Evolutionary conservation across 306 rosid genomes (phyloP).

Genomic region (Leucaena leucocephala): DNA sequence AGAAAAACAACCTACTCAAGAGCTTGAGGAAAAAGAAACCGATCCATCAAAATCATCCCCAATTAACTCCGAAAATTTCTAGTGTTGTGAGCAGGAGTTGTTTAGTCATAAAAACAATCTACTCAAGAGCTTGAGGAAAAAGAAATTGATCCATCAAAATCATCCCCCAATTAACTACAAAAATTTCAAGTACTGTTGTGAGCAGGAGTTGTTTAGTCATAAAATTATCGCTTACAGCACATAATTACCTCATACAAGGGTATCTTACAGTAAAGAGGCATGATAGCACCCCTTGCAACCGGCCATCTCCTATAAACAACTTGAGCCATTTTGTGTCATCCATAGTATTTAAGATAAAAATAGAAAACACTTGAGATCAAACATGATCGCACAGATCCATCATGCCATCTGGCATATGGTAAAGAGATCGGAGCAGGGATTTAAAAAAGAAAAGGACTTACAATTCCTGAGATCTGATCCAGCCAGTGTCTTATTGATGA

Average conservation of each 20-base stretch:
- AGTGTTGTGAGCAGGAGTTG: background rate
- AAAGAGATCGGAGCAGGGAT: background rate
- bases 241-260: slow-evolving; percentile 1
- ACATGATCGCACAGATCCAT: background rate
- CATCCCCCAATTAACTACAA: background rate
- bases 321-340: background rate
- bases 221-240: background rate
- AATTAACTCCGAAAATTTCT: background rate
- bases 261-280: background rate
- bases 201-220: background rate
- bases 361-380: background rate
- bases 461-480: background rate
- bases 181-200: background rate
- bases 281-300: background rate
- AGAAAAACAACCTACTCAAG: background rate
- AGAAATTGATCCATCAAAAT: background rate
- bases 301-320: background rate
- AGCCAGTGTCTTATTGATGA: slow-evolving; percentile 3
- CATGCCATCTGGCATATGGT: background rate
- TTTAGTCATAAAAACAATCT: background rate
- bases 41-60: background rate
- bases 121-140: background rate
- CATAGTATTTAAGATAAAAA: background rate
- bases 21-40: background rate
- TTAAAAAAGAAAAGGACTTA: background rate